phyloP scores from a whole-genome alignment of 2,329 filamentous ascomycete genomes.

The Penicillium sp. region DNA sequence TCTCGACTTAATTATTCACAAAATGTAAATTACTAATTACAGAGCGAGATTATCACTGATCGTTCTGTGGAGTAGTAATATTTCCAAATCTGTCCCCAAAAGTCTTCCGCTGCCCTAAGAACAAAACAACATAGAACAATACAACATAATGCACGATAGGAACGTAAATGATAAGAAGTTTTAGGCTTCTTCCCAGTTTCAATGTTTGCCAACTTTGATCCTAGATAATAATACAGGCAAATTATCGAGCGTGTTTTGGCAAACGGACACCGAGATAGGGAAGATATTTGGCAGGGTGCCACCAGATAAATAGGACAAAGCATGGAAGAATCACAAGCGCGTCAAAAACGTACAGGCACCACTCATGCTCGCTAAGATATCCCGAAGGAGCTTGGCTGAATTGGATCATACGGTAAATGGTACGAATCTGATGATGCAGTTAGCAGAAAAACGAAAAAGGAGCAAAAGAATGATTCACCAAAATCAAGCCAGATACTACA shows the following conservation, averaged over 20 bases:
- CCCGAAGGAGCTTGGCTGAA: constrained; percentile 41
- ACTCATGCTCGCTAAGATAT: constrained; percentile 42
- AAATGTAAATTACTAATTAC: too few relatives aligned
- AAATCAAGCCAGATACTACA: constrained; percentile 26
- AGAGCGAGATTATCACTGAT: too few relatives aligned
- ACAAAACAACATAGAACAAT: neutral
- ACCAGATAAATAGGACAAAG: constrained; percentile 27
- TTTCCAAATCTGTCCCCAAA: too few relatives aligned
- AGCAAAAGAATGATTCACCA: constrained; percentile 21
- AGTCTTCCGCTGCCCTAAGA: too few relatives aligned
- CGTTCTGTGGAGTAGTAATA: too few relatives aligned
- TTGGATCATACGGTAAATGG: constrained; percentile 48
- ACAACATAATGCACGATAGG: too few relatives aligned
- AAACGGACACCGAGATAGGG: constrained; percentile 31
- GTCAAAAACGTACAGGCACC: constrained; percentile 45
- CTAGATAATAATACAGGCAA: neutral
- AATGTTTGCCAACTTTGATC: neutral
- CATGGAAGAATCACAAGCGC: constrained; percentile 34
- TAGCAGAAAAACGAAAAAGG: neutral
- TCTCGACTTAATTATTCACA: too few relatives aligned
- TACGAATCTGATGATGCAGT: constrained; percentile 30
- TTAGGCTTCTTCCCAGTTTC: neutral
- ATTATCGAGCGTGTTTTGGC: constrained; percentile 26
- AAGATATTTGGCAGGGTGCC: constrained; percentile 32
- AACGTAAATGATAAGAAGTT: neutral